phyloP scores from a whole-genome alignment of 768 basidiomycete genomes.

The Hygrocybe coccinea region DNA sequence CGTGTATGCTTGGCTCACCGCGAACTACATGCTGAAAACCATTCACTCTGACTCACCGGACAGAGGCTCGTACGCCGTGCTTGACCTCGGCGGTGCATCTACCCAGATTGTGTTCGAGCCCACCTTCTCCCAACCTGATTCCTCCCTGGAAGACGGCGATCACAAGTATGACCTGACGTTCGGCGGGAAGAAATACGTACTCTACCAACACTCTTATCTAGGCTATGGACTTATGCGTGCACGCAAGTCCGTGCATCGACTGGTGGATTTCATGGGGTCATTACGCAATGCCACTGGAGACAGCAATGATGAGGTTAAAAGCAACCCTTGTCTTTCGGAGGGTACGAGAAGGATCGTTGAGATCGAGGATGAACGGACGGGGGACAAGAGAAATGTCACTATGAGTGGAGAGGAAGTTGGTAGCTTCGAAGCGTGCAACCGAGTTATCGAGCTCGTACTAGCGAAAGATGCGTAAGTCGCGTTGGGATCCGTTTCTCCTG shows the following conservation, averaged over 20 bases:
- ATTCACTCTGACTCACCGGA: slow-evolving; percentile 53
- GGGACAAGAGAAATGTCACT: slow-evolving; percentile 54
- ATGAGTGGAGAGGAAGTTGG: slow-evolving; percentile 85
- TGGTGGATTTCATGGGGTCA: slow-evolving; percentile 81
- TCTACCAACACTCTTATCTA: slow-evolving; percentile 97
- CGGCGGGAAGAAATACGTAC: slow-evolving; percentile 59
- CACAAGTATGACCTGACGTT: slow-evolving; percentile 86
- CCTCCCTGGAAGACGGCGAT: slow-evolving; percentile 64
- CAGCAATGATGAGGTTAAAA: slow-evolving; percentile 30
- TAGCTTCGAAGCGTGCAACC: slow-evolving; percentile 78
- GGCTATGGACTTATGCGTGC: slow-evolving; percentile 95
- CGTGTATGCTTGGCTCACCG: slow-evolving; percentile 98
- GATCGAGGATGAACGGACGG: slow-evolving; percentile 46
- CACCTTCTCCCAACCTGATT: slow-evolving; percentile 39
- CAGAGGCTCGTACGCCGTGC: slow-evolving; percentile 72
- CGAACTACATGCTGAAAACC: slow-evolving; percentile 82
- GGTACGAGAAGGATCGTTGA: slow-evolving; percentile 60
- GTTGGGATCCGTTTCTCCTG: background rate
- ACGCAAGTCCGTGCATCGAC: slow-evolving; percentile 73
- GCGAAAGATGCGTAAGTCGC: slow-evolving; percentile 85
- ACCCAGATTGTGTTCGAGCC: slow-evolving; percentile 99
- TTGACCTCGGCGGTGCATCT: slow-evolving; percentile 94
- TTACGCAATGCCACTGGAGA: slow-evolving; percentile 28
- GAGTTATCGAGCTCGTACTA: slow-evolving; percentile 81
- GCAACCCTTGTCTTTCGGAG: slow-evolving; percentile 79